These are phyloP conservation scores for Phytophthora pisi DNA, from an alignment of 352 stramenopile genomes.

Conservation along the genomic window DNA sequence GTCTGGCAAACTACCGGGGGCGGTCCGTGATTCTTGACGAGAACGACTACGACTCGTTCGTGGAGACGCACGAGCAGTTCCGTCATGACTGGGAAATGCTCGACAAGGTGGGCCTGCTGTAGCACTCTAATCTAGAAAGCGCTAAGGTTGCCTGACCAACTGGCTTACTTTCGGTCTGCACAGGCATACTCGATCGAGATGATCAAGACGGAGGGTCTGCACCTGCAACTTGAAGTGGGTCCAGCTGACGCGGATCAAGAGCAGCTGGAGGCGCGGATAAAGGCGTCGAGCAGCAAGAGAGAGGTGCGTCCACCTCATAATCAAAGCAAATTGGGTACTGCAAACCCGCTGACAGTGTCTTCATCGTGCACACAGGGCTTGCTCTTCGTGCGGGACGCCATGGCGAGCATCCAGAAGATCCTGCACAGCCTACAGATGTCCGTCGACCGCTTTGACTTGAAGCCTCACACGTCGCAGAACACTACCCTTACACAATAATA, in stretches of 20 bases:
- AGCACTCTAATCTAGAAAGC: background rate
- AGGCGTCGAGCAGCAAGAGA: slow-evolving; percentile 35
- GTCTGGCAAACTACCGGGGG: slow-evolving; percentile 47
- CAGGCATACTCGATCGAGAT: slow-evolving; percentile 59
- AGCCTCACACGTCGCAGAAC: slow-evolving; percentile 22
- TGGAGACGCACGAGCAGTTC: slow-evolving; percentile 55
- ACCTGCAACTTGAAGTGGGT: slow-evolving; percentile 43
- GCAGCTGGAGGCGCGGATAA: slow-evolving; percentile 29
- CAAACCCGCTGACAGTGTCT: background rate
- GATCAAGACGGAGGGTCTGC: slow-evolving; percentile 53
- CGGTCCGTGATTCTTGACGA: slow-evolving; percentile 68
- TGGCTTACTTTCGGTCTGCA: background rate
- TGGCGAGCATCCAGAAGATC: slow-evolving; percentile 56
- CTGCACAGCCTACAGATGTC: slow-evolving; percentile 46
- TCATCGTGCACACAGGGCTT: slow-evolving; percentile 26
- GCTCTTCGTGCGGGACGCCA: slow-evolving; percentile 49
- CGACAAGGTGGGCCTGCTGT: slow-evolving; percentile 51
- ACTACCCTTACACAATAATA: slow-evolving; percentile 18
- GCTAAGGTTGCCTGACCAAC: background rate
- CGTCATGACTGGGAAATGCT: slow-evolving; percentile 66
- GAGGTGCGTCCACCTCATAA: slow-evolving; percentile 35
- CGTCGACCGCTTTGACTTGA: slow-evolving; percentile 45
- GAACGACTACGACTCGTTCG: slow-evolving; percentile 63
- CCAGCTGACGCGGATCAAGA: slow-evolving; percentile 11
- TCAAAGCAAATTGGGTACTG: background rate